Evolutionary conservation across 2,329 filamentous ascomycete species (phyloP).

Genomic region (Penicillium fuscoglaucum): DNA sequence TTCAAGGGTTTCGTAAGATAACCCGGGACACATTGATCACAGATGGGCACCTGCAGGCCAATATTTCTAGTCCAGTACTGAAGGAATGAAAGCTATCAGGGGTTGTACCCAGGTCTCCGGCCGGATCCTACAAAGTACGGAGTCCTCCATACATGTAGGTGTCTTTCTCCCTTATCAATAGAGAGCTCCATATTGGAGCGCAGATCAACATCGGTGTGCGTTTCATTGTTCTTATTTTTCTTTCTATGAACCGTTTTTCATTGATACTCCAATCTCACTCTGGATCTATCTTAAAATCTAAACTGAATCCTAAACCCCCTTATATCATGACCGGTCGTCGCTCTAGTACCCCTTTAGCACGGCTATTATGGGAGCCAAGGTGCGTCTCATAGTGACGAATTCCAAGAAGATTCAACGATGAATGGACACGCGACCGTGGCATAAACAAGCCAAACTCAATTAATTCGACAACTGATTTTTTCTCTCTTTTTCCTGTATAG

Average conservation of each 20-base stretch:
- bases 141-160: neutral
- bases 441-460: neutral
- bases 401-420: neutral
- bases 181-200: neutral
- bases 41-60: conserved; percentile 7
- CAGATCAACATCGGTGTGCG: conserved; percentile 7
- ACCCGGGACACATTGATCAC: conserved; percentile 5
- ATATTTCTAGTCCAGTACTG: neutral
- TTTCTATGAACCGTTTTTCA: neutral
- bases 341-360: conserved; percentile 28
- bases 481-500: conserved; percentile 1
- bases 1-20: neutral
- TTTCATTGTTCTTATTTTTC: neutral
- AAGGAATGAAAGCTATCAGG: conserved; percentile 1
- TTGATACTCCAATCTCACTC: neutral
- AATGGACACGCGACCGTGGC: conserved; percentile 1
- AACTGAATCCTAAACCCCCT: neutral
- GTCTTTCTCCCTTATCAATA: conserved; percentile 3
- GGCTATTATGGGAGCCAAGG: conserved; percentile 37
- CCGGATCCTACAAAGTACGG: neutral
- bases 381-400: conserved; percentile 20
- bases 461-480: neutral
- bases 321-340: conserved; percentile 14
- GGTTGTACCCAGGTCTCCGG: neutral
- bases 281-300: neutral